Evolutionary conservation across 441 rosid species (phyloP), one percentile per base, ranked within the genome.

Genomic region (Gossypium davidsonii): DNA sequence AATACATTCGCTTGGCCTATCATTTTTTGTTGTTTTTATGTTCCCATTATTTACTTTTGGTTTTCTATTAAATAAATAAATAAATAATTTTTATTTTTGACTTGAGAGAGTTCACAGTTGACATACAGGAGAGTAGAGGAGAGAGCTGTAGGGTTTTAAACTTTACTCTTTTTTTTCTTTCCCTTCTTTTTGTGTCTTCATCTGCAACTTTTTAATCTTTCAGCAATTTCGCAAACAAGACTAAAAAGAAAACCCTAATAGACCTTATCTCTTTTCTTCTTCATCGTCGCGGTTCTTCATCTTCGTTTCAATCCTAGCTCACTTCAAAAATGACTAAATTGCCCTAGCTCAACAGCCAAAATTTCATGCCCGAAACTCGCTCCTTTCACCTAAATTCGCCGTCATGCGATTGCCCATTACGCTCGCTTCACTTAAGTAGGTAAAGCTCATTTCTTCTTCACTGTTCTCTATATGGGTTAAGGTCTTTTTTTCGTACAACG

Each of bases 391-490:
- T 82, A 76, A 83, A 82, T 85, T 86, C 78, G 73, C 72, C 77
- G 82, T 76, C 78, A 85, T 95, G 94, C 81, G 71, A 64, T 77
- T 90, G 76, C 85, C 81, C 81, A 75, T 80, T 76, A 79, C 79
- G 80, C 77, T 76, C 78, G 82, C 81, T 82, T 82, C 81, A 74
- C 76, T 81, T 72, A 59, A 82, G 78, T 86, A 80, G 87, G 92
- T 89, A 67, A 79, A 79, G 67, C 42, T 73, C 76, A 72, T 63
- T 73, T 23, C 74, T 77, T 55, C 79, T 76, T 77, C 84, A 71
- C 78, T 70, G 25, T 73, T 61, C 60, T 46, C 37, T 58, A 17
- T 56, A 53, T 76, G 82, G 74, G 66, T 78, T 71, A 63, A 34
- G 39, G 0, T 55, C 31, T 74, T 68, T 62, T 23, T 21, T 26